Conservation (phyloP, 805 yeast genomes). For the Starmerella khaoyaiensis region DNA sequence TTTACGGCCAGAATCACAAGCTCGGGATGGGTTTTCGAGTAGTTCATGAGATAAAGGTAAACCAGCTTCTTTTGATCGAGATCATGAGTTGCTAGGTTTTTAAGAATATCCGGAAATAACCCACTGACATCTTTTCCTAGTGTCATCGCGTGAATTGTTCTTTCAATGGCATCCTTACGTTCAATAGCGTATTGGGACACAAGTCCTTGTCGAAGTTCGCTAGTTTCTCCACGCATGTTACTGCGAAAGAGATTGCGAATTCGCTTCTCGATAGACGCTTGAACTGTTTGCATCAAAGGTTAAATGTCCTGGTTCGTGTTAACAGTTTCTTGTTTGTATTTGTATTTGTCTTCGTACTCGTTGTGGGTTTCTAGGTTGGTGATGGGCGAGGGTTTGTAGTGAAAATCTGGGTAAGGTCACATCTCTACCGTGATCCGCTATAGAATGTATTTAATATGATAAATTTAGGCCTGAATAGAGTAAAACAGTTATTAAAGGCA, state of each 20-base stretch:
- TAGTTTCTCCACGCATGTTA: slow-evolving; percentile 59
- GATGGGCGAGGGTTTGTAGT: not conserved
- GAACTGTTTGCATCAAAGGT: slow-evolving; percentile 4
- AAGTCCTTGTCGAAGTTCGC: slow-evolving; percentile 75
- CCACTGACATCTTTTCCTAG: slow-evolving; percentile 92
- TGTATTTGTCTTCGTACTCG: not conserved
- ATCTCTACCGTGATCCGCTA: too few relatives aligned
- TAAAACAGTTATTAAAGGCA: slow-evolving; percentile 33
- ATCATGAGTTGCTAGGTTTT: slow-evolving; percentile 93
- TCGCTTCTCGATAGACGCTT: slow-evolving; percentile 33
- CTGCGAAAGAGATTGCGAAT: slow-evolving; percentile 44
- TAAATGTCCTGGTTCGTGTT: not conserved
- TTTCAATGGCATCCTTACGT: slow-evolving; percentile 83
- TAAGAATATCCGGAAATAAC: slow-evolving; percentile 87
- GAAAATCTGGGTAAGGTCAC: too few relatives aligned
- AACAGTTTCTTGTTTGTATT: not conserved
- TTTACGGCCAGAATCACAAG: slow-evolving; percentile 90
- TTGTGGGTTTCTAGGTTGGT: not conserved
- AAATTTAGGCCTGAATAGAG: slow-evolving; percentile 46
- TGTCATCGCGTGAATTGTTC: slow-evolving; percentile 97
- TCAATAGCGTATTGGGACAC: slow-evolving; percentile 92
- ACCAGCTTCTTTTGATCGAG: slow-evolving; percentile 93
- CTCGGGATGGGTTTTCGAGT: slow-evolving; percentile 94
- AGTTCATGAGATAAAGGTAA: slow-evolving; percentile 88
- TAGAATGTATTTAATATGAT: too few relatives aligned